Percentiles rank a stretch among this genome's conserved stretches.
These are phyloP conservation scores for Fusarium irregulare DNA, from an alignment of 2,329 filamentous ascomycete species.

Conservation along the genomic window DNA sequence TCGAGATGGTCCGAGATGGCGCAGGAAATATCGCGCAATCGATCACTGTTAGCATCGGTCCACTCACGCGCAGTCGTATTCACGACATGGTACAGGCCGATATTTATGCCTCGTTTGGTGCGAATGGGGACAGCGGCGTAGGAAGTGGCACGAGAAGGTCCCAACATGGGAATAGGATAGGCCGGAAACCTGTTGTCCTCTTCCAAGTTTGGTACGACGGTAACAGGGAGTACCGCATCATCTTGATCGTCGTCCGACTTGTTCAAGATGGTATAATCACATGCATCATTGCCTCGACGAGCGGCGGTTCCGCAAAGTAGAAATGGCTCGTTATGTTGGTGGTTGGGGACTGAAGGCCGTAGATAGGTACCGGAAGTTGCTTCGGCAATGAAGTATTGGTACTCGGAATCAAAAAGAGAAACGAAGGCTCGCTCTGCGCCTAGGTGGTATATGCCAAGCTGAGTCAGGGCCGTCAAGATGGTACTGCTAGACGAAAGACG, in stretches of 20 bases:
- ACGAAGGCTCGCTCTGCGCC: constrained; percentile 7
- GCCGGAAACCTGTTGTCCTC: background rate
- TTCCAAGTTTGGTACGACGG: background rate
- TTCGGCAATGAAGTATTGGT: background rate
- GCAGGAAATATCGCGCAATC: background rate
- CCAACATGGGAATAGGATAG: background rate
- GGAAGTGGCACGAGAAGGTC: background rate
- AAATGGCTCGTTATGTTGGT: background rate
- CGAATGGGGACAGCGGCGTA: constrained; percentile 8
- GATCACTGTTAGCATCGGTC: accelerated
- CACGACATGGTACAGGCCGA: background rate
- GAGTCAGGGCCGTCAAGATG: background rate
- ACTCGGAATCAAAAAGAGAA: background rate
- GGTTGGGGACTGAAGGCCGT: background rate
- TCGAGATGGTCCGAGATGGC: constrained; percentile 3
- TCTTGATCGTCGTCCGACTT: background rate
- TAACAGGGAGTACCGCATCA: background rate
- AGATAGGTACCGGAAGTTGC: background rate
- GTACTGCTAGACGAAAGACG: background rate
- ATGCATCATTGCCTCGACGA: background rate
- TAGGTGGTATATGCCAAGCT: background rate
- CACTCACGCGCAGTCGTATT: background rate
- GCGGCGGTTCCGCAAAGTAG: background rate
- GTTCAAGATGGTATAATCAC: background rate
- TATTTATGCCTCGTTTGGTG: constrained; percentile 6